These are phyloP conservation scores for Flaveria robusta DNA, from an alignment of 129 eudicot species.

Conservation along the genomic window DNA sequence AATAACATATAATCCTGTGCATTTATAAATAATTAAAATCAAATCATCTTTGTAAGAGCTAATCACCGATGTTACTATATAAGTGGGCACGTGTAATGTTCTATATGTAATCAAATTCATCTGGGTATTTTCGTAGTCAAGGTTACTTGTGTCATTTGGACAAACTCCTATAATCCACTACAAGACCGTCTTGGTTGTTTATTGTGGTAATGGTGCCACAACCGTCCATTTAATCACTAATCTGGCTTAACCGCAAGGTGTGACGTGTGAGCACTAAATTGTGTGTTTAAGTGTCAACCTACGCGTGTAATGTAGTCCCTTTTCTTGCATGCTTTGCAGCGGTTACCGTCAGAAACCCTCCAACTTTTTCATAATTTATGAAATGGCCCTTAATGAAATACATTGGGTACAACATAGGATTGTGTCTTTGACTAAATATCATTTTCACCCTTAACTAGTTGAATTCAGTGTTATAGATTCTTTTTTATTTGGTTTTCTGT, in stretches of 20 bases:
- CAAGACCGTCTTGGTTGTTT: not conserved
- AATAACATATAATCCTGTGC: too few relatives aligned
- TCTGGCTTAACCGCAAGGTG: slow-evolving; percentile 1
- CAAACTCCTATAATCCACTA: not conserved
- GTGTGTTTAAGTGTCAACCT: not conserved
- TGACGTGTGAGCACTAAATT: slow-evolving; percentile 21
- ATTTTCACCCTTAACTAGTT: not conserved
- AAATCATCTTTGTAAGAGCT: too few relatives aligned
- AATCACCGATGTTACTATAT: too few relatives aligned
- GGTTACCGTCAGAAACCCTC: not conserved
- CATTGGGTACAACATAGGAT: not conserved
- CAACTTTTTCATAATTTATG: not conserved
- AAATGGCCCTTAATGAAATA: not conserved
- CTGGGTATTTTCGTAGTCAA: not conserved
- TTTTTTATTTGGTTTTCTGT: not conserved
- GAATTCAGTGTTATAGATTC: not conserved
- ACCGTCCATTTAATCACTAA: slow-evolving; percentile 19
- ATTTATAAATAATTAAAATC: too few relatives aligned
- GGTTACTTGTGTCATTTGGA: not conserved
- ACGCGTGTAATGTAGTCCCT: slow-evolving; percentile 27
- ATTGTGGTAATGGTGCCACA: not conserved
- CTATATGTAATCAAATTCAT: too few relatives aligned
- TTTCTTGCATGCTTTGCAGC: slow-evolving; percentile 28
- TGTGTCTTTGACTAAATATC: too few relatives aligned
- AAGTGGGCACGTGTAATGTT: too few relatives aligned